A percentile compares a stretch with the other conserved stretches of the same genome.
These are phyloP conservation scores for Ceratocystis colombiana DNA, from an alignment of 2,329 filamentous ascomycete species.

Conservation along the genomic window DNA sequence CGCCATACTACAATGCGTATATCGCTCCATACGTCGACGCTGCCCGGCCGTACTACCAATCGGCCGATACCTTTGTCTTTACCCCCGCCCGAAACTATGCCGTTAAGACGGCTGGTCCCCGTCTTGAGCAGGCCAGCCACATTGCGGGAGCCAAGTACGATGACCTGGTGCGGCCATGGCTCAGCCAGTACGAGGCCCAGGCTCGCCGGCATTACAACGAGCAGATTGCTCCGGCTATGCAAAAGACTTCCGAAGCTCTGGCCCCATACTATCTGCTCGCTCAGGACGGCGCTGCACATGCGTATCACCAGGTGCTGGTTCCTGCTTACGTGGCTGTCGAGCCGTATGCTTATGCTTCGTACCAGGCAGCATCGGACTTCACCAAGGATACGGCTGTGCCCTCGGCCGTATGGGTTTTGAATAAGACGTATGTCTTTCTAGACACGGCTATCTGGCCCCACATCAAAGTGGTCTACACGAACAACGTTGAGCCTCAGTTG, in stretches of 20 bases:
- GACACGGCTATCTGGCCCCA: conserved; percentile 72
- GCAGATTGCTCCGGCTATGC: conserved; percentile 62
- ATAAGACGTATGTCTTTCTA: conserved; percentile 58
- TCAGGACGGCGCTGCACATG: conserved; percentile 51
- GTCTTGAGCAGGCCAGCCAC: conserved; percentile 55
- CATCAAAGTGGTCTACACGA: conserved; percentile 66
- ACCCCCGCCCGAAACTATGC: conserved; percentile 57
- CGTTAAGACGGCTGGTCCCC: conserved; percentile 65
- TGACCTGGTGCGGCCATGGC: conserved; percentile 62
- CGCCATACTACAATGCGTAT: conserved; percentile 79
- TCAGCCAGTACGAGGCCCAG: conserved; percentile 53
- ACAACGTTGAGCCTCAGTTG: conserved; percentile 92
- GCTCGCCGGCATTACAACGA: conserved; percentile 58
- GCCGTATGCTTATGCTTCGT: conserved; percentile 63
- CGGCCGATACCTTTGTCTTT: conserved; percentile 53
- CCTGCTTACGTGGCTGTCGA: conserved; percentile 65
- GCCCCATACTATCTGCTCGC: conserved; percentile 64
- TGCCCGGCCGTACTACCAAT: conserved; percentile 63
- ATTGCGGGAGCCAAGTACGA: conserved; percentile 67
- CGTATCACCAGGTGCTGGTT: conserved; percentile 61
- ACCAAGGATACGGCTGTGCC: conserved; percentile 62
- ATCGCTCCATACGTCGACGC: conserved; percentile 71
- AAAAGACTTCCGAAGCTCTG: conserved; percentile 46
- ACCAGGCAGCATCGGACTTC: conserved; percentile 55
- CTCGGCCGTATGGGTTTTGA: conserved; percentile 59